These are phyloP conservation scores for Yarrowia divulgata DNA, from an alignment of 805 yeast species.

Conservation along the genomic window DNA sequence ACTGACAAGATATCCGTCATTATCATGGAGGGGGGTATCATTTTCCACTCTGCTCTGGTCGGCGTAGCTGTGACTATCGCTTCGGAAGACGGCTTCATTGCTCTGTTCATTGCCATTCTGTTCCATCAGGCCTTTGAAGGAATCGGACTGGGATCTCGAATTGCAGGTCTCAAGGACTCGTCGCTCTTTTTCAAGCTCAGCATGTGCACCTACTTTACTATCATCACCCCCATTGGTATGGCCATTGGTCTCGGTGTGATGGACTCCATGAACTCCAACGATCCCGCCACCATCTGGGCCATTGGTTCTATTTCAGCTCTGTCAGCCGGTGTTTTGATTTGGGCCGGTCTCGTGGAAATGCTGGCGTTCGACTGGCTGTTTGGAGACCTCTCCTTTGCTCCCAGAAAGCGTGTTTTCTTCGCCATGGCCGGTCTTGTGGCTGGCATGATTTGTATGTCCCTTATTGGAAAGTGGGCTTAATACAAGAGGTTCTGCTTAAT, in stretches of 20 bases:
- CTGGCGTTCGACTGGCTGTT: conserved; percentile 76
- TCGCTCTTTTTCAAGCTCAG: conserved; percentile 51
- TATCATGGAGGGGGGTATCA: conserved; percentile 63
- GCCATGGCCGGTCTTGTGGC: conserved; percentile 66
- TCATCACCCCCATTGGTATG: conserved; percentile 72
- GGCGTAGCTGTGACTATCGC: conserved; percentile 67
- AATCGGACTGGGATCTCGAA: conserved; percentile 76
- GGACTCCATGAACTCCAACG: conserved; percentile 64
- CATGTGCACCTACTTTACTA: conserved; percentile 57
- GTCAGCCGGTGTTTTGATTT: conserved; percentile 74
- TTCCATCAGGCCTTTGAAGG: conserved; percentile 85
- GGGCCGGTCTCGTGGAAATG: conserved; percentile 74
- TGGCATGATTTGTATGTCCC: conserved; percentile 67
- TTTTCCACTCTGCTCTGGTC: conserved; percentile 69
- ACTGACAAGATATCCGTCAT: conserved; percentile 39
- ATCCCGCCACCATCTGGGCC: conserved; percentile 65
- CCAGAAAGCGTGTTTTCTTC: conserved; percentile 59
- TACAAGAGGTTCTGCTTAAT: not conserved
- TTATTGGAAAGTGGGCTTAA: conserved; percentile 76
- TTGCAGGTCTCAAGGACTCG: conserved; percentile 61
- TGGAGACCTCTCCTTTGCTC: conserved; percentile 66
- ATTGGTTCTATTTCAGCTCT: conserved; percentile 74
- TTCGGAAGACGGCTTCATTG: conserved; percentile 62
- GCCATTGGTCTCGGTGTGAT: conserved; percentile 80
- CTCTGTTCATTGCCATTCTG: conserved; percentile 62